Base-by-base conservation (phyloP, 148 eudicot species). In the Silene uniflora region DNA sequence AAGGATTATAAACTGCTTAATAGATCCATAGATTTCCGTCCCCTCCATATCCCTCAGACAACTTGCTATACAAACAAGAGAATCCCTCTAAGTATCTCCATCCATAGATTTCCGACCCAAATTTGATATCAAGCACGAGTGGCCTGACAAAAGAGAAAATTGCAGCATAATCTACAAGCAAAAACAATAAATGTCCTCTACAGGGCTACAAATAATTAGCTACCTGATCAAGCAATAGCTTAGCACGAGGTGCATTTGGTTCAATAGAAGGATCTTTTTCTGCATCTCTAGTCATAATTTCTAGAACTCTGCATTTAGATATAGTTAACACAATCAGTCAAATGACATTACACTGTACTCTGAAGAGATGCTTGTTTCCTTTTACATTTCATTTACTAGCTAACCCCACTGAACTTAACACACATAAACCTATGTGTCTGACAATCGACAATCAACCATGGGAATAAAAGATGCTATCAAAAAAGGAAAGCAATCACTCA, bases 261-360 rank as follows among this genome's bases (percentile, higher is more conserved):
- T 88, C 85, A 75, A 77, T 81, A 72, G 84, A 83, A 78, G 93
- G 89, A 80, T 95, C 99, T 73, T 85, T 84, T 71, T 84, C 74
- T 55, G 99, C 91, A 82, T 92, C 98, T 62, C 65, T 79, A 82
- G 82, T 79, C 98, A 95, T 95, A 65, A 90, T 90, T 24, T 90
- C 98, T 81, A 83, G 91, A 77, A 95, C 98, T 79, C 98, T 95
- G 87, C 82, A 87, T 81, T 24, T 35, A 62, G 76, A 64, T 47
- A 69, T 7, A 13, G 67, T 22, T 58, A 13, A 72, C 62, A 42
- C 42, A 44, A 13, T 49, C 35, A 52, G 60, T 24, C 54, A 19
- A 44, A 21, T 22, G 59, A 67, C 12, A 47, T 23, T 52, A 52
- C 73, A 71, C 35, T 71, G 16, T 23, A 69, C 19, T 69, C 65